These are phyloP conservation scores for Durotheca rogersii DNA, from an alignment of 495 filamentous ascomycete genomes.

Conservation along the genomic window DNA sequence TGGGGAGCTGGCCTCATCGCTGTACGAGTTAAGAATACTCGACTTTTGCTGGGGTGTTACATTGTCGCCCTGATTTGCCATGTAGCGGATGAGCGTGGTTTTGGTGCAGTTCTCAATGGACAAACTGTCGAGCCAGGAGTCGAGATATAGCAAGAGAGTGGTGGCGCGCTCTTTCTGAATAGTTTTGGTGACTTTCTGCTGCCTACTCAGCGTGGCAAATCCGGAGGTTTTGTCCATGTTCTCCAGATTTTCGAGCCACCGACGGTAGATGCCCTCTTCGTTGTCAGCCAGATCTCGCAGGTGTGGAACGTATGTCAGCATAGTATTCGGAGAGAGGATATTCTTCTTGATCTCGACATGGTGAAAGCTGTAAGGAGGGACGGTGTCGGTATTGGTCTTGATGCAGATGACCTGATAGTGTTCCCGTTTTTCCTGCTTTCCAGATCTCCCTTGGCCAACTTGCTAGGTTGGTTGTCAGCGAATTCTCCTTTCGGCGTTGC, in stretches of 20 bases:
- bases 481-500: neutral
- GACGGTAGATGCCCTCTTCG: constrained; percentile 45
- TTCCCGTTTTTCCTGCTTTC: constrained; percentile 40
- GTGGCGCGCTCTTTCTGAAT: constrained; percentile 47
- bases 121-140: constrained; percentile 46
- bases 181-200: constrained; percentile 42
- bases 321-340: constrained; percentile 49
- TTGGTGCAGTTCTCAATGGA: constrained; percentile 45
- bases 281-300: constrained; percentile 48
- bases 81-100: constrained; percentile 45
- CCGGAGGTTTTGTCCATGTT: constrained; percentile 51
- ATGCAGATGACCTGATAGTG: constrained; percentile 40
- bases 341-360: constrained; percentile 54
- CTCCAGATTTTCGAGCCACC: constrained; percentile 50
- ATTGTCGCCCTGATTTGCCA: constrained; percentile 44
- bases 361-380: constrained; percentile 48
- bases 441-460: constrained; percentile 36
- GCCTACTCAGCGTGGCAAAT: constrained; percentile 45
- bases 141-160: constrained; percentile 45
- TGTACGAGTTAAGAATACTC: constrained; percentile 42
- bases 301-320: constrained; percentile 52
- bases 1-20: constrained; percentile 38
- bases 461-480: constrained; percentile 24
- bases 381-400: constrained; percentile 41
- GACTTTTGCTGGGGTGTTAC: constrained; percentile 49